Evolutionary conservation across 164 flowering plant genomes (phyloP).

Genomic region (Tetrastigma voinierianum): DNA sequence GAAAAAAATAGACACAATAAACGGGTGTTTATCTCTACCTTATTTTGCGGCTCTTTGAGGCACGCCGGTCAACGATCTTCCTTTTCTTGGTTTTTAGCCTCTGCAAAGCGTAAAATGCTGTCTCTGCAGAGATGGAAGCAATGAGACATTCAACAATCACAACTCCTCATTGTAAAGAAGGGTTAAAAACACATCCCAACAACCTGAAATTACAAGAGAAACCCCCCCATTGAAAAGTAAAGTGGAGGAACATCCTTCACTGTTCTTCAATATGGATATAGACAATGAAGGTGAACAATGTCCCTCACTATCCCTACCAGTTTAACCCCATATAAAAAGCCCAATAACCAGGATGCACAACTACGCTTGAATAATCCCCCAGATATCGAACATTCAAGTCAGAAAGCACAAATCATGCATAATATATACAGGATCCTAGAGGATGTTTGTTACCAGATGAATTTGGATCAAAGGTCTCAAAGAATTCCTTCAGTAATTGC

Average conservation of each 20-base stretch:
- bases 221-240: too few species aligned
- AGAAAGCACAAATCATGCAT: not conserved
- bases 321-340: too few species aligned
- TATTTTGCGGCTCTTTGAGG: constrained; percentile 92
- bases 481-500: constrained; percentile 86
- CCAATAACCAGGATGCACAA: too few species aligned
- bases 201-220: too few species aligned
- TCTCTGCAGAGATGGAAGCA: constrained; percentile 40
- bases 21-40: constrained; percentile 39
- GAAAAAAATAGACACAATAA: too few species aligned
- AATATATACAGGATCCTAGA: not conserved
- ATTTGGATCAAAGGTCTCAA: constrained; percentile 68
- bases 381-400: too few species aligned
- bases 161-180: not conserved
- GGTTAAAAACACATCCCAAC: too few species aligned
- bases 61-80: constrained; percentile 82
- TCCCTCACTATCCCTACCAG: too few species aligned
- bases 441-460: constrained; percentile 55
- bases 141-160: not conserved
- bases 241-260: too few species aligned
- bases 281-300: too few species aligned
- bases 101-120: constrained; percentile 68
- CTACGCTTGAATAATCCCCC: too few species aligned
- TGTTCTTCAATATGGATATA: too few species aligned
- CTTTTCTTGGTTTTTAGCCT: constrained; percentile 73